phyloP scores from a whole-genome alignment of 306 rosid species.

The Amphicarpaea edgeworthii region DNA sequence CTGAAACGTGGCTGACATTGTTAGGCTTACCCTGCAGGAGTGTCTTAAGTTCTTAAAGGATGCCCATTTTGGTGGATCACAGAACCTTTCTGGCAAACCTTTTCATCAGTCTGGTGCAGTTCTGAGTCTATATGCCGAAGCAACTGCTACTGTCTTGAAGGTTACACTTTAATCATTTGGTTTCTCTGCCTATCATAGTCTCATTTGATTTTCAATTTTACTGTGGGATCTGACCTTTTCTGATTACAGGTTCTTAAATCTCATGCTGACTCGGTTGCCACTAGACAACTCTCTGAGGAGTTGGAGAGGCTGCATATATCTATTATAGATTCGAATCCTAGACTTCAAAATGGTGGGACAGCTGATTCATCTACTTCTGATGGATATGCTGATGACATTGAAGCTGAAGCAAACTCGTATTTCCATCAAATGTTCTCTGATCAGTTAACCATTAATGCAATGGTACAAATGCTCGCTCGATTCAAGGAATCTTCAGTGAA shows the following conservation, averaged over 20 bases:
- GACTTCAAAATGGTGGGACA: constrained; percentile 73
- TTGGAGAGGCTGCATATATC: constrained; percentile 77
- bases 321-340: constrained; percentile 71
- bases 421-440: constrained; percentile 95
- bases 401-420: constrained; percentile 84
- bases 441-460: constrained; percentile 69
- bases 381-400: constrained; percentile 84
- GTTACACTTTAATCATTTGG: constrained; percentile 50
- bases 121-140: constrained; percentile 66
- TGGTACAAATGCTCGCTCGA: constrained; percentile 91
- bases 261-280: constrained; percentile 58
- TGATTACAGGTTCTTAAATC: constrained; percentile 82
- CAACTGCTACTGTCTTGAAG: constrained; percentile 74
- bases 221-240: constrained; percentile 23
- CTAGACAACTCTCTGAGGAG: constrained; percentile 80
- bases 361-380: constrained; percentile 73
- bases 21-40: constrained; percentile 64
- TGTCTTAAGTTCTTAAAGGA: constrained; percentile 87
- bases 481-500: constrained; percentile 86
- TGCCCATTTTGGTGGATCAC: constrained; percentile 76
- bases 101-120: constrained; percentile 75
- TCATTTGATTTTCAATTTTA: constrained; percentile 23
- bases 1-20: constrained; percentile 37
- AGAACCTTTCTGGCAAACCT: constrained; percentile 69
- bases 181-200: constrained; percentile 19